A percentile compares a stretch with the other conserved stretches of the same genome.
Evolutionary conservation across 2,329 filamentous ascomycete genomes (phyloP).

Genomic region (Arachnomyces sp.): DNA sequence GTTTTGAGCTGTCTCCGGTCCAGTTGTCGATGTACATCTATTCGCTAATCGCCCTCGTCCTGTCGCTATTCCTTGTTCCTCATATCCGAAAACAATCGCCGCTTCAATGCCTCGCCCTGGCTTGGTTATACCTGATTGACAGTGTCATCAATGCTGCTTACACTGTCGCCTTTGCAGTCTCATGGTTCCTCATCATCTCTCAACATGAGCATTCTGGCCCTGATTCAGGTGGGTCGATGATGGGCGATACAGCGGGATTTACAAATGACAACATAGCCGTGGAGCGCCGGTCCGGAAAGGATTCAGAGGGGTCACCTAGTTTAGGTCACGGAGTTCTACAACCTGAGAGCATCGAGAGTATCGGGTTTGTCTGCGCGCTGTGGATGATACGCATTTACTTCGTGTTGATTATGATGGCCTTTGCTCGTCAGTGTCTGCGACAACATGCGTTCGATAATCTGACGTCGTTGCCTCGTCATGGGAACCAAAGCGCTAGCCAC

Average conservation of each 20-base stretch:
- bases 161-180: slow-evolving; percentile 71
- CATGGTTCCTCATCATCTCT: slow-evolving; percentile 75
- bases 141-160: slow-evolving; percentile 74
- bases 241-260: slow-evolving; percentile 58
- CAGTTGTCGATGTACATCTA: slow-evolving; percentile 91
- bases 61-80: slow-evolving; percentile 64
- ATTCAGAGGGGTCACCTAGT: slow-evolving; percentile 29
- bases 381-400: slow-evolving; percentile 77
- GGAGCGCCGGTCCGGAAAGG: slow-evolving; percentile 25
- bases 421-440: slow-evolving; percentile 68
- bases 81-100: slow-evolving; percentile 73
- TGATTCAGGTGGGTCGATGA: slow-evolving; percentile 46
- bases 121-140: slow-evolving; percentile 80
- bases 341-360: slow-evolving; percentile 64
- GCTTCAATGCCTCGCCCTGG: slow-evolving; percentile 70
- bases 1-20: slow-evolving; percentile 70
- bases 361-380: slow-evolving; percentile 65
- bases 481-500: slow-evolving; percentile 19
- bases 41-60: slow-evolving; percentile 62
- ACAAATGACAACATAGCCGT: slow-evolving; percentile 49
- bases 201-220: slow-evolving; percentile 44
- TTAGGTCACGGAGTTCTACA: slow-evolving; percentile 60
- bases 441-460: slow-evolving; percentile 55
- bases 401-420: slow-evolving; percentile 73
- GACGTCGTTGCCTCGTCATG: not conserved